Conservation (phyloP, 2,329 filamentous ascomycete species). For the Calonectria pseudoreteaudii region DNA sequence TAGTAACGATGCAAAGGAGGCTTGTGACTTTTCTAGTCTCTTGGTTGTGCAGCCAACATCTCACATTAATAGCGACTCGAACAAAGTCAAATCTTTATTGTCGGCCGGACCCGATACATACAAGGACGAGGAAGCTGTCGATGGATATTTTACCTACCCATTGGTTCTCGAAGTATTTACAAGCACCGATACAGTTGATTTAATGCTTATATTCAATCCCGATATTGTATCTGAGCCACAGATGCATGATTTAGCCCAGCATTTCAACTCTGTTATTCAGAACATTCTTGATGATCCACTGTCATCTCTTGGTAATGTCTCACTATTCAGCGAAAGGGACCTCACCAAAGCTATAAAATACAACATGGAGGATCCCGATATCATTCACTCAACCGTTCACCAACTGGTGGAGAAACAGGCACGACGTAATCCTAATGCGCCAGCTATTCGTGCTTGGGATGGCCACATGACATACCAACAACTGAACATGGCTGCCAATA, state of each 20-base stretch:
- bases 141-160: constrained; percentile 10
- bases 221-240: constrained; percentile 27
- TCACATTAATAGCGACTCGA: neutral
- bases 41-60: neutral
- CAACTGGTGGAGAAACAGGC: neutral
- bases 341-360: neutral
- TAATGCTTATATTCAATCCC: constrained; percentile 17
- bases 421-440: neutral
- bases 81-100: neutral
- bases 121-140: neutral
- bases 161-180: constrained; percentile 4
- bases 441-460: neutral
- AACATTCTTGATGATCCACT: neutral
- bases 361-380: neutral
- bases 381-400: neutral
- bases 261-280: neutral
- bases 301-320: neutral
- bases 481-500: constrained; percentile 1
- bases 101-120: constrained; percentile 17
- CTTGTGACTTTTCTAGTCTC: neutral
- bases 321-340: neutral
- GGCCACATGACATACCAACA: neutral
- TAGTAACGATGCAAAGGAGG: neutral
- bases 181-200: neutral
- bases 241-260: neutral